Evolutionary conservation across 352 stramenopile genomes (phyloP), one percentile per base, ranked within the genome.

Genomic region (Phytophthora macrochlamydospora): DNA sequence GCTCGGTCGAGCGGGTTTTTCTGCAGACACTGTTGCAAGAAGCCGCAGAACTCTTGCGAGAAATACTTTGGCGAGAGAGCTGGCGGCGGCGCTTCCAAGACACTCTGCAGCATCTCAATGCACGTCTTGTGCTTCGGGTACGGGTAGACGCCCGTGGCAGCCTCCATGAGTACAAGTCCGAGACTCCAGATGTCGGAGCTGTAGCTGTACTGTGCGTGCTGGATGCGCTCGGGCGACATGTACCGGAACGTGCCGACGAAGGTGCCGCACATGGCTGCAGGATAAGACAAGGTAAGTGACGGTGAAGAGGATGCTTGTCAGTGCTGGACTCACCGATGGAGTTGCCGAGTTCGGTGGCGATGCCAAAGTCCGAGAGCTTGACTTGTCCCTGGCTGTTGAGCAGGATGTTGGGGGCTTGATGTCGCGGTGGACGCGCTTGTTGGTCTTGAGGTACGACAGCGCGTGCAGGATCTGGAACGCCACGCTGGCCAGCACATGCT

Each of bases 311-410:
- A 3, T 4, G n/a, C 12, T 4, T 12, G 4, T 40, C 4, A 43
- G 11, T 68, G 12, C 31, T 33, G n/a, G 9, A 69, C 64, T 1
- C 42, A 93, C 84, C 83, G 49, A 93, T 90, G n/a, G 87, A 96
- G 67, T 88, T 96, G 59, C 87, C 67, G 64, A 95, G 67, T 72
- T 98, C 91, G 4, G 71, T 92, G 31, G 84, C 92, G 64, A 98
- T 98, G 40, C 97, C 97, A 89, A 99, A 99, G 76, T 99, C 97
- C 40, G 93, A 98, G 51, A 99, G 82, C 75, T 99, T 99, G 56
- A 98, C 93, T 54, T 90, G 72, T 13, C 96, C 96, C 18, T 89
- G 75, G 28, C 76, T 87, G 69, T 98, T 95, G 40, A 99, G 67
- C 48, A 99, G 75, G 24, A 99, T 91, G 75, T 99, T 99, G 88